These are phyloP conservation scores for Fusarium poae DNA, from an alignment of 2,329 filamentous ascomycete genomes.

Conservation along the genomic window DNA sequence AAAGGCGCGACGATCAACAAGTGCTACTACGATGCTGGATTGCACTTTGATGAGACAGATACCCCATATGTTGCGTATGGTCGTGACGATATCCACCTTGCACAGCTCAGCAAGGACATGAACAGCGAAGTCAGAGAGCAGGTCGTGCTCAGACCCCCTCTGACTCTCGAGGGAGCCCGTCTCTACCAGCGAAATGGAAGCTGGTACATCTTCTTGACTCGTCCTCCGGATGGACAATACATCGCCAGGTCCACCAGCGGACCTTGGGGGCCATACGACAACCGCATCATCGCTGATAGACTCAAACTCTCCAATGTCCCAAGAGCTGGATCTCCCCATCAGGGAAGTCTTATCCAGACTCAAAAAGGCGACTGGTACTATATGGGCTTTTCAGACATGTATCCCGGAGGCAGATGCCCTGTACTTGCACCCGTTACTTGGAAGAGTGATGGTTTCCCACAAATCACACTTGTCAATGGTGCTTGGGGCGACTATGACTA, in stretches of 20 bases:
- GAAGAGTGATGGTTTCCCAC: conserved; percentile 14
- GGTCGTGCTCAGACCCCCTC: conserved; percentile 4
- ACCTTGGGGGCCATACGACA: conserved; percentile 65
- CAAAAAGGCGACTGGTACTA: conserved; percentile 68
- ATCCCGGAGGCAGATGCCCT: conserved; percentile 68
- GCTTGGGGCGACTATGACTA: conserved; percentile 23
- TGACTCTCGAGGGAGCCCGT: conserved; percentile 62
- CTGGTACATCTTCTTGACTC: conserved; percentile 67
- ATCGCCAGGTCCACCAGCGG: conserved; percentile 59
- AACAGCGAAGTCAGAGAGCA: conserved; percentile 22
- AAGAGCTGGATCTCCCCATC: conserved; percentile 61
- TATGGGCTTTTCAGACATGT: conserved; percentile 67
- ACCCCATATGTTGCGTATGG: conserved; percentile 70
- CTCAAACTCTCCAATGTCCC: conserved; percentile 57
- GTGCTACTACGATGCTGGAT: conserved; percentile 69
- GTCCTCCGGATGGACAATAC: conserved; percentile 59
- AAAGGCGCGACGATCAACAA: conserved; percentile 58
- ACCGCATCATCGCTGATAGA: conserved; percentile 56
- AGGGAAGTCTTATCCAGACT: conserved; percentile 68
- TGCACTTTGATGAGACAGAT: conserved; percentile 68
- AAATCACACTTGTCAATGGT: background rate
- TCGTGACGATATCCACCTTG: conserved; percentile 59
- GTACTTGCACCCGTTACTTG: conserved; percentile 64
- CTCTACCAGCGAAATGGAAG: conserved; percentile 68
- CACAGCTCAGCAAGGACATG: conserved; percentile 61